Conservation (phyloP, 805 yeast species). For the Ogataea kodamae region DNA sequence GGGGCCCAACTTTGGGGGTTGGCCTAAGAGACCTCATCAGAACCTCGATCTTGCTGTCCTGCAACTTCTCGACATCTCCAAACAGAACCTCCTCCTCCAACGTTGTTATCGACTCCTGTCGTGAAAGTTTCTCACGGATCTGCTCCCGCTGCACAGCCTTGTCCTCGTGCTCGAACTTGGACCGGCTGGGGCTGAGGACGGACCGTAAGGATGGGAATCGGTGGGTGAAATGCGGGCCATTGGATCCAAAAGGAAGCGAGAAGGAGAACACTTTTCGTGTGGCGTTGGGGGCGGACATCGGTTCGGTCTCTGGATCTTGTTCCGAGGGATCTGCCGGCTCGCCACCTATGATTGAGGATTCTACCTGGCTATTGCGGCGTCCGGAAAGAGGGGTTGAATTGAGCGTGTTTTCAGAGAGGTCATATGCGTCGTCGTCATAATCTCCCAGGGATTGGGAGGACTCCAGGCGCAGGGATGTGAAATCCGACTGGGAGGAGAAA, state of each 20-base stretch:
- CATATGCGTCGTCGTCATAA: conserved; percentile 21
- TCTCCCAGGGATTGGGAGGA: conserved; percentile 28
- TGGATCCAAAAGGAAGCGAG: conserved; percentile 57
- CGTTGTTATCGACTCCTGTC: conserved; percentile 58
- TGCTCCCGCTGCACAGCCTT: conserved; percentile 31
- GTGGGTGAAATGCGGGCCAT: conserved; percentile 14
- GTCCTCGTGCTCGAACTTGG: conserved; percentile 18
- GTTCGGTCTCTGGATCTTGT: conserved; percentile 17
- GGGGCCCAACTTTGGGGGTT: conserved; percentile 18
- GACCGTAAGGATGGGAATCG: conserved; percentile 17
- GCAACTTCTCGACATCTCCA: conserved; percentile 52
- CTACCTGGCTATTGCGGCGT: conserved; percentile 25
- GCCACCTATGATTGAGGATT: conserved; percentile 52
- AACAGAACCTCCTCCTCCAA: conserved; percentile 61
- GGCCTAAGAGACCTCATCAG: conserved; percentile 54
- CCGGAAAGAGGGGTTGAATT: conserved; percentile 1
- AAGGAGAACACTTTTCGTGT: conserved; percentile 45
- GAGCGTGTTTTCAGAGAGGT: conserved; percentile 1
- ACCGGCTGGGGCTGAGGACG: conserved; percentile 5
- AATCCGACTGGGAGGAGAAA: background rate
- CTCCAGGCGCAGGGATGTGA: conserved; percentile 3
- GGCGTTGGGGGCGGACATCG: conserved; percentile 25
- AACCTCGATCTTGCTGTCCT: conserved; percentile 67
- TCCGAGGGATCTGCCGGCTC: conserved; percentile 26
- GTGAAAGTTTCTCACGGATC: conserved; percentile 40